phyloP scores from a whole-genome alignment of 768 basidiomycete species.

The Russula brevipes region DNA sequence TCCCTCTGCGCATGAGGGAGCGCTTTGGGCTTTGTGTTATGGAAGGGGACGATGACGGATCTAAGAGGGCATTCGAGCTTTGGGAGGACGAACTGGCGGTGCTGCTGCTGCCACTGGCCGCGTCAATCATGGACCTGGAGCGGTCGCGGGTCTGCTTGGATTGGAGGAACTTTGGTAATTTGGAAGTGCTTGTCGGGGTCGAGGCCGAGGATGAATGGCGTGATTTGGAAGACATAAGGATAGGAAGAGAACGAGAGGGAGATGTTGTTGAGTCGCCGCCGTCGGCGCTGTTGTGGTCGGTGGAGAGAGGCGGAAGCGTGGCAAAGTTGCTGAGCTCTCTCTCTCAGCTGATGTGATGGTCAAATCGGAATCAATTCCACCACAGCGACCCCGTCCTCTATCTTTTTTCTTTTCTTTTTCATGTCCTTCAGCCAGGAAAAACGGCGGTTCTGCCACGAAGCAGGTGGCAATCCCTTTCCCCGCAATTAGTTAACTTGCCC shows the following conservation, averaged over 20 bases:
- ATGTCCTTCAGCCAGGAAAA: not conserved
- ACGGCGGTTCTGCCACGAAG: not conserved
- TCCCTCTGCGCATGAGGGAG: slow-evolving; percentile 18
- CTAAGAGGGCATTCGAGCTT: slow-evolving; percentile 32
- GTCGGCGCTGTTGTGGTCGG: slow-evolving; percentile 16
- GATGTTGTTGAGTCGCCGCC: not conserved
- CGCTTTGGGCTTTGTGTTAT: slow-evolving; percentile 22
- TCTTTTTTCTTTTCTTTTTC: not conserved
- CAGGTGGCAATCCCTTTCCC: not conserved
- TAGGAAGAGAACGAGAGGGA: slow-evolving; percentile 1
- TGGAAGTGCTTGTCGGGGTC: slow-evolving; percentile 45
- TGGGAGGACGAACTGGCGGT: slow-evolving; percentile 41
- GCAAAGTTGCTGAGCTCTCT: not conserved
- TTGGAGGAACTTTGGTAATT: slow-evolving; percentile 64
- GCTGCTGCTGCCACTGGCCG: slow-evolving; percentile 36
- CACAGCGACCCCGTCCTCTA: not conserved
- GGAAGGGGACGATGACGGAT: slow-evolving; percentile 6
- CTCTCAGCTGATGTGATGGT: not conserved
- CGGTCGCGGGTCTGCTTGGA: slow-evolving; percentile 54
- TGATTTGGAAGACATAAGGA: slow-evolving; percentile 43
- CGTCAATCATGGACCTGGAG: slow-evolving; percentile 47
- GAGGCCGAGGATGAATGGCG: slow-evolving; percentile 41
- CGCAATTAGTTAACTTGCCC: not conserved
- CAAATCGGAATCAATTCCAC: not conserved
- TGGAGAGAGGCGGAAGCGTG: slow-evolving; percentile 5